These are phyloP conservation scores for Paramecium pentaurelia DNA, from an alignment of 73 alveolate genomes.

Conservation along the genomic window DNA sequence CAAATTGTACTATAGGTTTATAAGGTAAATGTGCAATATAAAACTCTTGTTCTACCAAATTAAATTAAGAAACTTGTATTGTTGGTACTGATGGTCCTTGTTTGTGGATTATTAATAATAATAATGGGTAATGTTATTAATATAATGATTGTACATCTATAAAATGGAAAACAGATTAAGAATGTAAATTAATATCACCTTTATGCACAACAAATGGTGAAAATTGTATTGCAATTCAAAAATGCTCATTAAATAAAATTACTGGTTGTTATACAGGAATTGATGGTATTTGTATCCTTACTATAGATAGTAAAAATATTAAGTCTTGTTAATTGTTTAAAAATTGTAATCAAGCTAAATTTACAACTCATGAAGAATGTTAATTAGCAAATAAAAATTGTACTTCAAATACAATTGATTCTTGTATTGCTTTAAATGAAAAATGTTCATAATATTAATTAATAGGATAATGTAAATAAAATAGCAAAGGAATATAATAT, in stretches of 20 bases:
- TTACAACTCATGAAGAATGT: constrained; percentile 21
- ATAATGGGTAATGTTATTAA: not conserved
- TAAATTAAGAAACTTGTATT: not conserved
- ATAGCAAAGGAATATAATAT: not conserved
- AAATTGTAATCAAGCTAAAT: not conserved
- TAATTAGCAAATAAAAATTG: not conserved
- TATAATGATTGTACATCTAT: not conserved
- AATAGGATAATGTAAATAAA: not conserved
- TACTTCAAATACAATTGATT: not conserved
- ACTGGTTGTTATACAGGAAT: not conserved
- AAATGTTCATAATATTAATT: not conserved
- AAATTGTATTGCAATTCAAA: not conserved
- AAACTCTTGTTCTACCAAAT: not conserved
- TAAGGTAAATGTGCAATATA: not conserved
- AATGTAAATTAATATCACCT: not conserved
- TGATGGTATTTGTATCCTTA: not conserved
- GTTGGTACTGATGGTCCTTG: constrained; percentile 29
- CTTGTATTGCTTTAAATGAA: not conserved
- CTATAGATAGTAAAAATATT: not conserved
- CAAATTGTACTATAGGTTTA: not conserved
- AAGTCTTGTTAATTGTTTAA: not conserved
- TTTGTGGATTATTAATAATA: not conserved
- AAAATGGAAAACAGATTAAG: not conserved
- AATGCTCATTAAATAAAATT: not conserved
- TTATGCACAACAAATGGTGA: constrained; percentile 22